These are phyloP conservation scores for Porcisia hertigi DNA, from an alignment of 208 protist genomes.

Conservation along the genomic window DNA sequence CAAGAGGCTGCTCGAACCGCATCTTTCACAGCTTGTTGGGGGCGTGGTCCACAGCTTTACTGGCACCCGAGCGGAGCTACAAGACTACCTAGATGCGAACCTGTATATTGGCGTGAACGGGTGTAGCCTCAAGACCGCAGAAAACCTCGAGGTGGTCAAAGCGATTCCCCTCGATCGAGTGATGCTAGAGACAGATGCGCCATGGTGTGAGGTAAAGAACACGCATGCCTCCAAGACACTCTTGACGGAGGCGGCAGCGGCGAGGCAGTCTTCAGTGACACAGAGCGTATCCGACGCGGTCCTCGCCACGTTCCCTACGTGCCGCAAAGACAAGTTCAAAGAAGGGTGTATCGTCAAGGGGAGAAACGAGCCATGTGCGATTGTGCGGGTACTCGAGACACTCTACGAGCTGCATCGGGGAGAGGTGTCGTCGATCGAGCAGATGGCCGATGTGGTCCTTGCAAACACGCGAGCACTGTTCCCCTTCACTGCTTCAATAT, in stretches of 20 bases:
- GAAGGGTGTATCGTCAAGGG: conserved; percentile 66
- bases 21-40: conserved; percentile 47
- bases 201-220: conserved; percentile 93
- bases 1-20: conserved; percentile 43
- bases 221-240: conserved; percentile 85
- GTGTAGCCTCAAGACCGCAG: conserved; percentile 93
- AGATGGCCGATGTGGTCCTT: conserved; percentile 44
- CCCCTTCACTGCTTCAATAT: conserved; percentile 30
- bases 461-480: conserved; percentile 65
- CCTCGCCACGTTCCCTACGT: conserved; percentile 38
- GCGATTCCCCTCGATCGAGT: conserved; percentile 86
- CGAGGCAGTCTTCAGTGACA: not conserved
- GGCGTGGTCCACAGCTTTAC: conserved; percentile 97
- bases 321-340: conserved; percentile 74
- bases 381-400: conserved; percentile 67
- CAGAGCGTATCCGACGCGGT: conserved; percentile 43
- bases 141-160: conserved; percentile 84
- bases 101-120: conserved; percentile 96
- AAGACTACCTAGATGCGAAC: conserved; percentile 71
- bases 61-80: conserved; percentile 77
- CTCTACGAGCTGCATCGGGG: conserved; percentile 63
- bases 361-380: conserved; percentile 69
- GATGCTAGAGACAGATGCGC: conserved; percentile 95
- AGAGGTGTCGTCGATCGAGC: conserved; percentile 46
- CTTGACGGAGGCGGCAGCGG: conserved; percentile 20